Conservation (phyloP, 2,329 filamentous ascomycete genomes). For the Plectosphaerella cucumerina region DNA sequence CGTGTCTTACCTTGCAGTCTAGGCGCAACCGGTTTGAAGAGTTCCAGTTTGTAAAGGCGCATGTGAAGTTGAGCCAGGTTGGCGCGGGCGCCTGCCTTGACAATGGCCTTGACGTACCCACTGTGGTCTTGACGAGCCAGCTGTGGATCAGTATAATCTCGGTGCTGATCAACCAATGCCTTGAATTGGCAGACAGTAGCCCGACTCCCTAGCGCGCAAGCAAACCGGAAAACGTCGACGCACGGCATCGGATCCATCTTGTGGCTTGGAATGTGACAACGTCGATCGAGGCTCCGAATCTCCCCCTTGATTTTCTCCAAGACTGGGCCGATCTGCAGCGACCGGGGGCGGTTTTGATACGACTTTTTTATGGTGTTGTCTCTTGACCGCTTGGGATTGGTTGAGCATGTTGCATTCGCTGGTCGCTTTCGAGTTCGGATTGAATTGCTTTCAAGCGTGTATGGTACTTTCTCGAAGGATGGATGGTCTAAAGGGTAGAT, state of each 20-base stretch:
- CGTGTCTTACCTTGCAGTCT: neutral
- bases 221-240: too few relatives aligned
- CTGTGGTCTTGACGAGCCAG: neutral
- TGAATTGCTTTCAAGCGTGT: neutral
- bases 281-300: too few relatives aligned
- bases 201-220: neutral
- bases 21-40: neutral
- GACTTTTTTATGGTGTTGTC: neutral
- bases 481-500: neutral
- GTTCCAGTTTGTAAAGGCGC: neutral
- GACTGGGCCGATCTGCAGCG: too few relatives aligned
- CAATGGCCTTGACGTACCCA: neutral
- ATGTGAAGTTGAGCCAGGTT: neutral
- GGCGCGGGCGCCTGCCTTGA: neutral
- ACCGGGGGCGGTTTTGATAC: neutral
- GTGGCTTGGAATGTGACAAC: too few relatives aligned
- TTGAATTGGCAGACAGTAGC: neutral
- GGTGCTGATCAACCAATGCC: neutral
- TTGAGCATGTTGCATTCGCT: too few relatives aligned
- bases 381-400: neutral
- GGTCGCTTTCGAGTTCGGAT: neutral
- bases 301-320: too few relatives aligned
- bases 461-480: neutral
- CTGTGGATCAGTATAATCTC: neutral
- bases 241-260: too few relatives aligned